Evolutionary conservation across 75 land plant species (phyloP), one percentile per base, ranked within the genome.

Genomic region (Cryptomeria japonica): DNA sequence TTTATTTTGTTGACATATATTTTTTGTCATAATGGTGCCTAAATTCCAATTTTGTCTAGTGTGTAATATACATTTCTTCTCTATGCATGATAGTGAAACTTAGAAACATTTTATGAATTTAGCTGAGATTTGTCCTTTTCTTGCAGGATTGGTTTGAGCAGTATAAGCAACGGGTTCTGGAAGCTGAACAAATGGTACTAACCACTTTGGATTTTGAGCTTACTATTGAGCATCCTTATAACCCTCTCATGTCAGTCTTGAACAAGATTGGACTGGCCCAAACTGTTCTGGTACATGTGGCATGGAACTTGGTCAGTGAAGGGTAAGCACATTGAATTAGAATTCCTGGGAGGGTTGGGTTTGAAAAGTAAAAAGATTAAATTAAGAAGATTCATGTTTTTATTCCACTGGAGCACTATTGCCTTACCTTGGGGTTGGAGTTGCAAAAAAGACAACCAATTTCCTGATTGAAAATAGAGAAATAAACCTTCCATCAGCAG

Each of bases 181-280:
- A 92, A 55, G 95, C 94, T 86, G 97, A 94, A 87, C 92, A 94
- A 37, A 42, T 94, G 91, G 90, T 96, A 42, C 85, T 96, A 78
- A 94, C 94, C 7, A 93, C 95, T n/a, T 85, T 96, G 14, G 89
- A 94, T 83, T 96, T 96, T 93, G 97, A 96, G 86, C 91, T 96
- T 16, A 86, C 84, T 75, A 94, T 96, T 78, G 88, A 93, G 73
- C 97, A 96, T 88, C 97, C 97, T 34, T 94, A 93, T 88, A 91
- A 11, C 78, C 93, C 93, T 80, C 91, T 96, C 36, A 92, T 91
- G 51, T 87, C 96, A 31, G 87, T 89, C 86, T 89, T 94, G 41
- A 89, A 55, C 77, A 95, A 93, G 89, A 86, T 94, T 87, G 96
- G 96, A 72, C 92, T 94, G 73, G 79, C 93, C 85, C 93, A 93